These are phyloP conservation scores for Ensete ventricosum DNA, from an alignment of 176 grass and related monocot species.

Conservation along the genomic window DNA sequence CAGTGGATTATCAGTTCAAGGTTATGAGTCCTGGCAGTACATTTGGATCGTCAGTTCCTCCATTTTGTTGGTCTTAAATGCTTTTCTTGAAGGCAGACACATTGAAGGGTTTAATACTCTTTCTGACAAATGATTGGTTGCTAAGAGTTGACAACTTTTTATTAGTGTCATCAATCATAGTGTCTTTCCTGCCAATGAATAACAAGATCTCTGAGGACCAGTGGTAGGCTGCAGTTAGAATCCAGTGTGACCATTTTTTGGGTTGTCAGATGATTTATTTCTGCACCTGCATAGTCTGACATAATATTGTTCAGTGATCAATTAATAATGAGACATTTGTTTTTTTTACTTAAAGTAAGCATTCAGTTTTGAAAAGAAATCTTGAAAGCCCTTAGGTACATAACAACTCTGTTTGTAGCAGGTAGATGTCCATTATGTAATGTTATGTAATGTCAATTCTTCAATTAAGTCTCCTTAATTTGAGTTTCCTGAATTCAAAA, in stretches of 20 bases:
- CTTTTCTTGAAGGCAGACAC: neutral
- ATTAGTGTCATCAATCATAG: too few species aligned
- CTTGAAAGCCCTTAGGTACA: too few species aligned
- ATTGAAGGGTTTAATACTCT: neutral
- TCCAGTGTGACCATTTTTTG: neutral
- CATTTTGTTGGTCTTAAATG: neutral
- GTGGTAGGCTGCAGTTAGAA: neutral
- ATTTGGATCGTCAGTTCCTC: neutral
- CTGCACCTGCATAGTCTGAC: neutral
- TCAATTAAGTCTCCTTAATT: too few species aligned
- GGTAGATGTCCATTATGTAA: too few species aligned
- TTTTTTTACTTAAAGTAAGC: too few species aligned
- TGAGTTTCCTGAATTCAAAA: too few species aligned
- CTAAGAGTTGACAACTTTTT: neutral
- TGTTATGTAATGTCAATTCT: too few species aligned
- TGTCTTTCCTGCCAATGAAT: neutral
- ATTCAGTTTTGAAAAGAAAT: too few species aligned
- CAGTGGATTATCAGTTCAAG: slow-evolving; percentile 5
- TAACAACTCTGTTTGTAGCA: too few species aligned
- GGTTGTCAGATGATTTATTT: neutral
- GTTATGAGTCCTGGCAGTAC: slow-evolving; percentile 3
- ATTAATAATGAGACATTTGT: too few species aligned
- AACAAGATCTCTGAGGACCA: neutral
- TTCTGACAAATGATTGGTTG: neutral
- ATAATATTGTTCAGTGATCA: too few species aligned